These are phyloP conservation scores for Talaromyces marneffei DNA, from an alignment of 2,329 filamentous ascomycete species.

Conservation along the genomic window DNA sequence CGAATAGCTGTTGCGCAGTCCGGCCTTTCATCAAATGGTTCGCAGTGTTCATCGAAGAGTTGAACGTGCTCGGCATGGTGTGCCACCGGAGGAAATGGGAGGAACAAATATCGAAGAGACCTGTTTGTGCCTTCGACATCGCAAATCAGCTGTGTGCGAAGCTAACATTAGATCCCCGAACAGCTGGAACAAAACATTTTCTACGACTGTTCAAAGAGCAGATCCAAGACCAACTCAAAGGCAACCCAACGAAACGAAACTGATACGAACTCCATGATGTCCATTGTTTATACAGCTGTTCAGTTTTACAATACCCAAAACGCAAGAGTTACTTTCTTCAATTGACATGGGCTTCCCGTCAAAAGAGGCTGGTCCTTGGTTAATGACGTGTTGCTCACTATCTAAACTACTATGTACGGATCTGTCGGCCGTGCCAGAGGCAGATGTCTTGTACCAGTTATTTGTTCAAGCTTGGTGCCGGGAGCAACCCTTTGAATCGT, in stretches of 20 bases:
- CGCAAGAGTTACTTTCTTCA: constrained; percentile 1
- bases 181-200: constrained; percentile 29
- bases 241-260: constrained; percentile 29
- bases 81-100: constrained; percentile 39
- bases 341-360: not conserved
- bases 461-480: not conserved
- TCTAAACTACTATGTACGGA: not conserved
- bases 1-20: constrained; percentile 38
- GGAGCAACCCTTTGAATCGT: no score
- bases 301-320: constrained; percentile 12
- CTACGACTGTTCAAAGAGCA: constrained; percentile 39
- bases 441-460: not conserved
- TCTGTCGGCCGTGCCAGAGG: not conserved
- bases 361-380: not conserved
- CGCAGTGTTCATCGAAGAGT: constrained; percentile 39
- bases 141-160: not conserved
- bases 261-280: constrained; percentile 13
- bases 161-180: not conserved
- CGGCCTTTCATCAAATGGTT: constrained; percentile 40
- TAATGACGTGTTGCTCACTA: not conserved
- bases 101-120: constrained; percentile 36
- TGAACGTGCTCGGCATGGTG: constrained; percentile 37
- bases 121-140: constrained; percentile 20
- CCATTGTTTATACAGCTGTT: not conserved
- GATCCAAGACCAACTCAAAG: constrained; percentile 37